Conservation (phyloP, 1,284 basidiomycete genomes). For the Trametes pubescens region DNA sequence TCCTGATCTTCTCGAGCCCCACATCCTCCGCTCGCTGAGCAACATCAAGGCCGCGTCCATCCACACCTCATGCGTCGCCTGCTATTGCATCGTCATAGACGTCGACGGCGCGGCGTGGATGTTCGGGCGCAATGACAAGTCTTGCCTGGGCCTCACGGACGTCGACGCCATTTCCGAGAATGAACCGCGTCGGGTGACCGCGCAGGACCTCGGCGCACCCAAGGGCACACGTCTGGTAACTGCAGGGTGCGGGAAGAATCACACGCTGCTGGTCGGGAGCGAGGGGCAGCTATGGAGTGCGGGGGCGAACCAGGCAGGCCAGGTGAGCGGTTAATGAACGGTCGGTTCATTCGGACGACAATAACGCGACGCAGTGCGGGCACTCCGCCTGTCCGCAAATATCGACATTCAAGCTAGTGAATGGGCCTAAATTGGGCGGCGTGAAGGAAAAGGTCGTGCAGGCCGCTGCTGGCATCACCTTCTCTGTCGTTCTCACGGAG, state of each 20-base stretch:
- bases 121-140: conserved; percentile 82
- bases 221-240: conserved; percentile 74
- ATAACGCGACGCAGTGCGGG: conserved; percentile 63
- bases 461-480: conserved; percentile 84
- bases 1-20: conserved; percentile 83
- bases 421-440: conserved; percentile 61
- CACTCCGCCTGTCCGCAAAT: conserved; percentile 71
- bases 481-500: conserved; percentile 84
- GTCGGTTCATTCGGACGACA: not conserved
- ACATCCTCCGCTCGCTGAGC: conserved; percentile 87
- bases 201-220: conserved; percentile 67
- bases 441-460: conserved; percentile 72
- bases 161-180: conserved; percentile 75
- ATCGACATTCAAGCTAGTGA: conserved; percentile 68
- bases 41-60: conserved; percentile 80
- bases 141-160: conserved; percentile 61
- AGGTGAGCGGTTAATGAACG: conserved; percentile 58
- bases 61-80: conserved; percentile 76
- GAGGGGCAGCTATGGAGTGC: conserved; percentile 86
- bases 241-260: conserved; percentile 85
- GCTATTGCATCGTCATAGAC: conserved; percentile 81
- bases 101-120: conserved; percentile 83
- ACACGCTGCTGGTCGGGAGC: conserved; percentile 85
- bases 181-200: conserved; percentile 69
- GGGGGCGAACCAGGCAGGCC: conserved; percentile 86